Base-by-base conservation (phyloP, 108 stramenopile genomes). In the Epipyxis sp. region DNA sequence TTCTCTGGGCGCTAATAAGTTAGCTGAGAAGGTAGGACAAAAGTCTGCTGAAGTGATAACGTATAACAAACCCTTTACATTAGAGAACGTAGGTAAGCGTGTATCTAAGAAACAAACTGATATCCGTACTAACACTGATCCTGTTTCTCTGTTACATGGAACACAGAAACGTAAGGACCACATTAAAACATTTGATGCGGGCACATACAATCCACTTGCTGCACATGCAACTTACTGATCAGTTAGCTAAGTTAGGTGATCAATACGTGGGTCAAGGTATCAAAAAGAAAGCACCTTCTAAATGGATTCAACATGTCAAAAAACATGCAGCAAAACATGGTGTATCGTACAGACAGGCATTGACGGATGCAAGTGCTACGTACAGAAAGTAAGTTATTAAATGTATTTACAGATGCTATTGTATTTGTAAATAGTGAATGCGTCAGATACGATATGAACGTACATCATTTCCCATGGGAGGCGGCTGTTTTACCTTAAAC, bases 311-410 rank as follows among this genome's bases (percentile, higher is more conserved):
- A 50, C 46, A 50, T 50, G 46, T 50, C 46, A 50, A 50, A 20
- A 50, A 50, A 50, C 46, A 50, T 50, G 46, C 46, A 50, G 46
- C 46, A 50, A 50, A 50, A 50, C 46, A 50, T 50, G 46, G 46
- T 13, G 46, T 50, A 50, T 50, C 46, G 20, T 50, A 50, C 20
- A 50, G 46, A 20, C 46, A 50, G 20, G 46, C 46, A 50, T 50
- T 50, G 20, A 13, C 46, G 20, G 46, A 50, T 50, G 46, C 46
- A 50, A 50, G 46, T 50, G 46, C 46, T 50, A 50, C 46, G 46
- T 50, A 50, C 46, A 50, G 46, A 50, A 50, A 50, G 46, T 50
- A 50, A 50, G 46, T 50, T 50, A 50, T 50, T 50, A 50, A 50
- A 50, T 50, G 46, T 50, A 50, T 50, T 50, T 50, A 50, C 46